Percentiles rank a stretch among this genome's conserved stretches.
Conservation (phyloP, 1,284 basidiomycete species). For the Neonothopanus nambi region DNA sequence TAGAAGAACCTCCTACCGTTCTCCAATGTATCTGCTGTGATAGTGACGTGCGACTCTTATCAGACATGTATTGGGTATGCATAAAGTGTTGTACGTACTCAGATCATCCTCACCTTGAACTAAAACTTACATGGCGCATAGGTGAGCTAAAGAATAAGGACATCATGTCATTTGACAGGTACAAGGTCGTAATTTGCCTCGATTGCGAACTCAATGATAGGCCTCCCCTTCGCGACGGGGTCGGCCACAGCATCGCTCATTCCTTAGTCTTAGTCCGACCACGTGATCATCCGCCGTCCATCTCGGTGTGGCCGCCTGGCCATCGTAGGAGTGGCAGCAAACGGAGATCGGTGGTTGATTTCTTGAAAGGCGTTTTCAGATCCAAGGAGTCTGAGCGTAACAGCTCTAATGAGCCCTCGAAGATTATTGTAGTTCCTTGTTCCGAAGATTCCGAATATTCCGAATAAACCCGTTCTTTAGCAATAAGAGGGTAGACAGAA, state of each 20-base stretch:
- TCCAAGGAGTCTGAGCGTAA: no score
- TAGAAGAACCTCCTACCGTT: background rate
- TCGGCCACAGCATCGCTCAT: background rate
- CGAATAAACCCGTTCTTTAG: no score
- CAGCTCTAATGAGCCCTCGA: no score
- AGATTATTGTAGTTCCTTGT: no score
- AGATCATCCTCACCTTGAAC: no score
- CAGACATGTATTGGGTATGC: conserved; percentile 1
- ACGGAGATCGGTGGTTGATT: background rate
- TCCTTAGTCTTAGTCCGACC: background rate
- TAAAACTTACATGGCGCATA: no score
- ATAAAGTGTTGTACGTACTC: background rate
- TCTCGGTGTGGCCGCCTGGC: background rate
- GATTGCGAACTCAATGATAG: background rate
- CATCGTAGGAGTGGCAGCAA: background rate
- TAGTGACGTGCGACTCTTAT: background rate
- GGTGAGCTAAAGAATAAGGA: background rate
- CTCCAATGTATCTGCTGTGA: background rate
- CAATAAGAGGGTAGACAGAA: no score
- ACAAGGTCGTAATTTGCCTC: background rate
- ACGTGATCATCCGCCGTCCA: background rate
- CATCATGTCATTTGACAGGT: no score
- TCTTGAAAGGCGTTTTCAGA: background rate
- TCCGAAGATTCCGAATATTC: no score
- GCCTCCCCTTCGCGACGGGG: background rate